These are phyloP conservation scores for Discostella stelligera DNA, from an alignment of 352 stramenopile species.

Conservation along the genomic window DNA sequence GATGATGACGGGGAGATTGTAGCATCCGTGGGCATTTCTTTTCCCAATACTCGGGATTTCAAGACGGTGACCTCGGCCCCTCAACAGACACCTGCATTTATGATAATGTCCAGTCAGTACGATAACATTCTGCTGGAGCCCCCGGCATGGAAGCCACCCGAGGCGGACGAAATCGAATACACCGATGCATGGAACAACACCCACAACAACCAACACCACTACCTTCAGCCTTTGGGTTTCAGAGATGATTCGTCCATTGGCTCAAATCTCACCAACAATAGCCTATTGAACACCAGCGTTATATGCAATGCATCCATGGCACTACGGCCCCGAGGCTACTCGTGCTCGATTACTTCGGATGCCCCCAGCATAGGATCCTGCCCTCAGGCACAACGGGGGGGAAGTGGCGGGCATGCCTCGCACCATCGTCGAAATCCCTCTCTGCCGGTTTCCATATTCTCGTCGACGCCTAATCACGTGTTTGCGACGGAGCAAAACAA, in stretches of 20 bases:
- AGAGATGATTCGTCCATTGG: slow-evolving; percentile 49
- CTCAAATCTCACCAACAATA: slow-evolving; percentile 49
- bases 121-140: slow-evolving; percentile 29
- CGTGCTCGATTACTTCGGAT: slow-evolving; percentile 32
- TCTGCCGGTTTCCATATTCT: slow-evolving; percentile 43
- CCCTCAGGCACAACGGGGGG: slow-evolving; percentile 14
- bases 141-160: slow-evolving; percentile 46
- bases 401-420: not conserved
- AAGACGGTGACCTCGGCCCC: not conserved
- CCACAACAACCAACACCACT: slow-evolving; percentile 39
- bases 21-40: not conserved
- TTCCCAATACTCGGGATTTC: not conserved
- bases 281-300: slow-evolving; percentile 20
- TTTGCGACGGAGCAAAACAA: slow-evolving; percentile 15
- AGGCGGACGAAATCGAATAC: slow-evolving; percentile 45
- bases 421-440: slow-evolving; percentile 46
- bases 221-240: slow-evolving; percentile 16
- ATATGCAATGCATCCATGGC: slow-evolving; percentile 11
- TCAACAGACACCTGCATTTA: slow-evolving; percentile 1
- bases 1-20: slow-evolving; percentile 1
- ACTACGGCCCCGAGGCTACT: slow-evolving; percentile 41
- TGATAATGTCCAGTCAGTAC: slow-evolving; percentile 16
- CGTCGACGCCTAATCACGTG: slow-evolving; percentile 14
- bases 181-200: slow-evolving; percentile 45
- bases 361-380: slow-evolving; percentile 22